Conservation (phyloP, 805 yeast species). For the Wickerhamomyces strasburgensis region DNA sequence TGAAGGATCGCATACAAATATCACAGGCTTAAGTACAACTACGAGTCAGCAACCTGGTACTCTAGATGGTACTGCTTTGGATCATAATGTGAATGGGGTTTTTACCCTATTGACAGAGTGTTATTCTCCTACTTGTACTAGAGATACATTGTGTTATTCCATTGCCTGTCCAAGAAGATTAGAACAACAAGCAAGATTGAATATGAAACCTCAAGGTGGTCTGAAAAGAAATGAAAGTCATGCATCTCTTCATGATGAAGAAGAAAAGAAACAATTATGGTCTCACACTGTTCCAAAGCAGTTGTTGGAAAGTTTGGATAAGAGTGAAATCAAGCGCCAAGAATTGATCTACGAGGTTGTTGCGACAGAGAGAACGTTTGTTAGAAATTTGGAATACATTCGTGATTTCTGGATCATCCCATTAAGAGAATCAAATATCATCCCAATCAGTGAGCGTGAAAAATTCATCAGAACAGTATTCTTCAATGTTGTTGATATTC, state of each 20-base stretch:
- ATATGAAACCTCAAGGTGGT: conserved; percentile 84
- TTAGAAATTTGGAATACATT: conserved; percentile 87
- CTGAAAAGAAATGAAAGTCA: conserved; percentile 69
- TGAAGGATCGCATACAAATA: neutral
- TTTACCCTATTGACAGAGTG: conserved; percentile 91
- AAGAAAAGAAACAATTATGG: conserved; percentile 85
- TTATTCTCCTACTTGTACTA: conserved; percentile 93
- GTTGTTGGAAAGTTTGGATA: conserved; percentile 71
- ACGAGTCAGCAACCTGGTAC: conserved; percentile 3
- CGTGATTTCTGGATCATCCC: conserved; percentile 95
- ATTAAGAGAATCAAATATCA: conserved; percentile 75
- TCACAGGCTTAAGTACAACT: too few species aligned
- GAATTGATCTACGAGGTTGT: conserved; percentile 93
- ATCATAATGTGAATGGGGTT: conserved; percentile 70
- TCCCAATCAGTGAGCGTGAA: conserved; percentile 85
- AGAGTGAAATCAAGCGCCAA: conserved; percentile 85
- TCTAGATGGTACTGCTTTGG: conserved; percentile 2
- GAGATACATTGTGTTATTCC: conserved; percentile 84
- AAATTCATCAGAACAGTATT: conserved; percentile 89
- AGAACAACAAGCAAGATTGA: conserved; percentile 91
- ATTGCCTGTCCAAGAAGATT: conserved; percentile 94
- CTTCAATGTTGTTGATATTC: conserved; percentile 82
- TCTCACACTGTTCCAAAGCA: conserved; percentile 83
- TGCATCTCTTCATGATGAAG: conserved; percentile 66
- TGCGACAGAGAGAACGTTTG: conserved; percentile 91